Evolutionary conservation across 306 rosid genomes (phyloP), one percentile per base, ranked within the genome.

Genomic region (Quercus agrifolia): DNA sequence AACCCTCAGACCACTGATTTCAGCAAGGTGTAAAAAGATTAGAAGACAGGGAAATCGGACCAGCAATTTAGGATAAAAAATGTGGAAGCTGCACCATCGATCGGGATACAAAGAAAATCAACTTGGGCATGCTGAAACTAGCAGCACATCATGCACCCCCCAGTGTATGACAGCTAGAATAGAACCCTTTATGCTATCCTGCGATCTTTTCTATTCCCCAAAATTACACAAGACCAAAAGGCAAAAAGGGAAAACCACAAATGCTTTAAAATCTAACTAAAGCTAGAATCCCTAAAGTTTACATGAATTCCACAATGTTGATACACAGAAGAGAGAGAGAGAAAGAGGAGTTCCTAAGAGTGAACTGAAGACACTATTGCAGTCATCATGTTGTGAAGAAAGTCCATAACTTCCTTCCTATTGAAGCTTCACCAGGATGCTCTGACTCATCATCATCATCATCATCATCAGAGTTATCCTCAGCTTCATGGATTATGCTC

Each of bases 341-440:
- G 2, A 11, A 9, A 10, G 25, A 28, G 38, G 72, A 33, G 10
- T 6, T 31, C n/a, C 52, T n/a, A 18, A 68, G 27, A 68, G 52
- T 68, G 27, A 35, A 35, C 52, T 9, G 27, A 38, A 75, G 49
- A 56, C 62, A 80, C 25, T 19, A 56, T 72, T 78, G 77, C 41
- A 66, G 77, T 70, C 80, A 71, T 88, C 87, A 94, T n/a, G 98
- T 83, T 54, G 96, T 89, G 21, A 92, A 86, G 84, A 94, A 94
- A 31, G 82, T 90, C 72, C 93, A 85, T 31, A 94, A 80, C 87
- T 88, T 92, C 88, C 87, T 89, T 49, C 92, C 87, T 1, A 89
- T 86, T 57, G 98, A 92, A n/a, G 30, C 70, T 80, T 83, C 86
- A 51, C 89, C 88, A 5, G 91, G 89, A 77, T 85, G 85, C 2